Evolutionary conservation across 768 basidiomycete genomes (phyloP).

Genomic region (Hortiboletus flavorubellus): DNA sequence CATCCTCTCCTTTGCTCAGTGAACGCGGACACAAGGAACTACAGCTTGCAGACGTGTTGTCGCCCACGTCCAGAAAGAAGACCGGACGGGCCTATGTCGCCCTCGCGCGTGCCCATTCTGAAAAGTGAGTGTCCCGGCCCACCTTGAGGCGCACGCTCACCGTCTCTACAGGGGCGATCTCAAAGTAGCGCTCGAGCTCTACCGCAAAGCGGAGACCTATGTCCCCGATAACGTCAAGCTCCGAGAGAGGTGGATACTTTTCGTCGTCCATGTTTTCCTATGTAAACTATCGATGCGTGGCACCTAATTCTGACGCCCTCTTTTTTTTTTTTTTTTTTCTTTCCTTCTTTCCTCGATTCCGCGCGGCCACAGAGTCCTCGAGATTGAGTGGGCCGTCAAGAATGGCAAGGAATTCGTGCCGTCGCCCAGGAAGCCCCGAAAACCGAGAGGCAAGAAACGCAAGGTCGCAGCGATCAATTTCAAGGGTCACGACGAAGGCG

Average conservation of each 20-base stretch:
- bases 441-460: slow-evolving; percentile 32
- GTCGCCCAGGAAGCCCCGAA: slow-evolving; percentile 44
- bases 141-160: not conserved
- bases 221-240: slow-evolving; percentile 86
- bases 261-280: slow-evolving; percentile 62
- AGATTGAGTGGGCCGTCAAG: slow-evolving; percentile 76
- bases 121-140: slow-evolving; percentile 53
- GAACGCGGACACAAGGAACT: slow-evolving; percentile 61
- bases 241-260: slow-evolving; percentile 83
- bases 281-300: slow-evolving; percentile 45
- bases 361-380: slow-evolving; percentile 57
- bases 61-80: slow-evolving; percentile 75
- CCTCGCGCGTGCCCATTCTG: slow-evolving; percentile 74
- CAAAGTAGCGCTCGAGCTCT: slow-evolving; percentile 75
- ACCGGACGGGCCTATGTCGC: slow-evolving; percentile 82
- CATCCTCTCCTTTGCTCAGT: slow-evolving; percentile 30
- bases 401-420: slow-evolving; percentile 58
- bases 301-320: slow-evolving; percentile 40
- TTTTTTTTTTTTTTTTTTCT: slow-evolving; percentile 29
- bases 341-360: too few species aligned
- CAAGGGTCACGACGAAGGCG: slow-evolving; percentile 9
- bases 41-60: slow-evolving; percentile 59
- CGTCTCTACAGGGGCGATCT: slow-evolving; percentile 59
- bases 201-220: slow-evolving; percentile 76
- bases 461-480: slow-evolving; percentile 25